Evolutionary conservation across 164 flowering plant species (phyloP).

Genomic region (Nymphaea colorata): DNA sequence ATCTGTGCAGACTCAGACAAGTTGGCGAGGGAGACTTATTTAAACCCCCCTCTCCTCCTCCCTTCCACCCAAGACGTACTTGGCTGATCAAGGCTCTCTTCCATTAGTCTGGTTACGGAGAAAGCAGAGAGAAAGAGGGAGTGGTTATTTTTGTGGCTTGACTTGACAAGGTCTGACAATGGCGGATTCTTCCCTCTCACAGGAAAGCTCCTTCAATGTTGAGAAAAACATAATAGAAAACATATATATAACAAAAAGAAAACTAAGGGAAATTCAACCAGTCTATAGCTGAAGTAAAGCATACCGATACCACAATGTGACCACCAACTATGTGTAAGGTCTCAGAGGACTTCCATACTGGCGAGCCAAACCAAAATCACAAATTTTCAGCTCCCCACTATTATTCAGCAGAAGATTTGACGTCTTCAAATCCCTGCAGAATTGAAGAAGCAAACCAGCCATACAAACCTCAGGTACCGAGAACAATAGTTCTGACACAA

Average conservation of each 20-base stretch:
- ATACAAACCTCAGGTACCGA: not conserved
- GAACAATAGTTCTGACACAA: not conserved
- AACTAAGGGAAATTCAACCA: not conserved
- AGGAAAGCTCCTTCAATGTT: no score
- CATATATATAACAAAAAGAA: not conserved
- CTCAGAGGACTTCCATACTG: constrained; percentile 68
- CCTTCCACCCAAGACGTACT: no score
- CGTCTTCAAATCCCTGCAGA: constrained; percentile 58
- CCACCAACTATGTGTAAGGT: constrained; percentile 65
- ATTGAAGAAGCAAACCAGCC: not conserved
- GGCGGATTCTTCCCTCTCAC: no score
- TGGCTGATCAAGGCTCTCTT: no score
- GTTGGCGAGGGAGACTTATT: no score
- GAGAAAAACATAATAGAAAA: not conserved
- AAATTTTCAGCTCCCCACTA: constrained; percentile 61
- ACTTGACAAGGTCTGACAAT: no score
- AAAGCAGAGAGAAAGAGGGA: no score
- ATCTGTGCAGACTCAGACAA: no score
- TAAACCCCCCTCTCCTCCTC: no score
- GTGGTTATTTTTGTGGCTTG: no score
- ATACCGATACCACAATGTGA: constrained; percentile 80
- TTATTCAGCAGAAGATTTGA: constrained; percentile 67
- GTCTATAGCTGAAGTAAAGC: constrained; percentile 1
- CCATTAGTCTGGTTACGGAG: no score
- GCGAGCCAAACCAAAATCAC: constrained; percentile 80